Evolutionary conservation across 2,329 filamentous ascomycete genomes (phyloP).

Genomic region (Catunica adiposa): DNA sequence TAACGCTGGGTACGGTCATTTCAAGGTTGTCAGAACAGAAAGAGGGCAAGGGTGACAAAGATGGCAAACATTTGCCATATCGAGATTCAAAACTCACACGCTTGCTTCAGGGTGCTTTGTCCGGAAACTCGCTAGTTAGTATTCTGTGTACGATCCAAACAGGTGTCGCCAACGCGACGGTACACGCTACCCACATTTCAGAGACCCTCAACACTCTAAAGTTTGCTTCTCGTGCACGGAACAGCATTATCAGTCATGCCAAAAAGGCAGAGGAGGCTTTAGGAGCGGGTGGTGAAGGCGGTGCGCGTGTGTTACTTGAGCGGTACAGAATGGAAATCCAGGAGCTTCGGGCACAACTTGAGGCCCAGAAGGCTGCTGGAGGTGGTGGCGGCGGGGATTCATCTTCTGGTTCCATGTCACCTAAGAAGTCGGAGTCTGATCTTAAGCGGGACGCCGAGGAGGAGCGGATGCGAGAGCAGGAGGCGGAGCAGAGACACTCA

Average conservation of each 20-base stretch:
- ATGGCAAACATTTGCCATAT: constrained; percentile 86
- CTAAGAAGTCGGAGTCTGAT: constrained; percentile 23
- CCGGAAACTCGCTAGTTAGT: constrained; percentile 85
- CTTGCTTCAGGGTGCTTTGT: constrained; percentile 78
- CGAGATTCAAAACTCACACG: constrained; percentile 94
- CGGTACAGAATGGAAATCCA: constrained; percentile 87
- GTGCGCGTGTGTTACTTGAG: constrained; percentile 73
- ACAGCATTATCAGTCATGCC: constrained; percentile 92
- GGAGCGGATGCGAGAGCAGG: constrained; percentile 57
- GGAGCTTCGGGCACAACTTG: constrained; percentile 64
- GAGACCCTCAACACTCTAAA: constrained; percentile 95
- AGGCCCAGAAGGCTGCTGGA: constrained; percentile 60
- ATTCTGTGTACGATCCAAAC: constrained; percentile 95
- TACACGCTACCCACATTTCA: constrained; percentile 56
- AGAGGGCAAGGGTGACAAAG: constrained; percentile 58
- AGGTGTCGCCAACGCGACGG: constrained; percentile 56
- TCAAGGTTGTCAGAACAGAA: constrained; percentile 77
- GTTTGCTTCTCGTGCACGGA: constrained; percentile 91
- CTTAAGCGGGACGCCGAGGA: constrained; percentile 52
- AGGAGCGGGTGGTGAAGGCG: constrained; percentile 64
- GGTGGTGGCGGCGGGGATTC: constrained; percentile 42
- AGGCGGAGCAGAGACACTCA: constrained; percentile 74
- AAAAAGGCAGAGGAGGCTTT: constrained; percentile 87
- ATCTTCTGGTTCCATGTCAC: not conserved
- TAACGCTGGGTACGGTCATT: constrained; percentile 91